These are phyloP conservation scores for Cryomyces minteri DNA, from an alignment of 495 filamentous ascomycete species.

Conservation along the genomic window DNA sequence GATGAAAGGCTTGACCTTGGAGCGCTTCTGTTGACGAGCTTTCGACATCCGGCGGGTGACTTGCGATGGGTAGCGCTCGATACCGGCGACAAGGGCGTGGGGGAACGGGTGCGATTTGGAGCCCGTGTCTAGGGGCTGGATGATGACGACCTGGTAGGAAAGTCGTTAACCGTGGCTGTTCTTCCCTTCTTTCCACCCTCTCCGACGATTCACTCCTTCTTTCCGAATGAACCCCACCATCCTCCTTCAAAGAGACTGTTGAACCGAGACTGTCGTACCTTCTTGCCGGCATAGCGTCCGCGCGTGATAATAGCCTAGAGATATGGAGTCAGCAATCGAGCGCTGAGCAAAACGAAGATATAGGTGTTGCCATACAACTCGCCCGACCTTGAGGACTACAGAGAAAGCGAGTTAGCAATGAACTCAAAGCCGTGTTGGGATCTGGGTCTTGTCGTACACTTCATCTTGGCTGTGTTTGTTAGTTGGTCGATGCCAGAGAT, in stretches of 20 bases:
- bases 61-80: conserved; percentile 92
- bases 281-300: conserved; percentile 97
- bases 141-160: conserved; percentile 22
- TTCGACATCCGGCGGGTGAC: conserved; percentile 98
- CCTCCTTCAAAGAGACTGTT: conserved; percentile 6
- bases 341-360: neutral
- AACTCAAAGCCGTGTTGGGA: conserved; percentile 1
- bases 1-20: conserved; percentile 98
- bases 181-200: neutral
- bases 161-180: too few species aligned
- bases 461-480: conserved; percentile 6
- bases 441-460: conserved; percentile 9
- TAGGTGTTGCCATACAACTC: conserved; percentile 35
- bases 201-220: neutral
- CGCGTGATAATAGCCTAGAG: conserved; percentile 67
- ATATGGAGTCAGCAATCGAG: neutral
- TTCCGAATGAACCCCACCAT: neutral
- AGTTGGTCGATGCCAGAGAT: neutral
- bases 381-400: conserved; percentile 78
- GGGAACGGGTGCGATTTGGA: conserved; percentile 94
- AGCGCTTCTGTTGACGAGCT: conserved; percentile 73
- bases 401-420: conserved; percentile 2
- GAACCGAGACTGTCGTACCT: conserved; percentile 42
- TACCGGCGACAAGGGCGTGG: conserved; percentile 93
- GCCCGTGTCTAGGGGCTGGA: conserved; percentile 59